These are phyloP conservation scores for Mycosarcoma maydis DNA, from an alignment of 1,284 basidiomycete species.

Conservation along the genomic window DNA sequence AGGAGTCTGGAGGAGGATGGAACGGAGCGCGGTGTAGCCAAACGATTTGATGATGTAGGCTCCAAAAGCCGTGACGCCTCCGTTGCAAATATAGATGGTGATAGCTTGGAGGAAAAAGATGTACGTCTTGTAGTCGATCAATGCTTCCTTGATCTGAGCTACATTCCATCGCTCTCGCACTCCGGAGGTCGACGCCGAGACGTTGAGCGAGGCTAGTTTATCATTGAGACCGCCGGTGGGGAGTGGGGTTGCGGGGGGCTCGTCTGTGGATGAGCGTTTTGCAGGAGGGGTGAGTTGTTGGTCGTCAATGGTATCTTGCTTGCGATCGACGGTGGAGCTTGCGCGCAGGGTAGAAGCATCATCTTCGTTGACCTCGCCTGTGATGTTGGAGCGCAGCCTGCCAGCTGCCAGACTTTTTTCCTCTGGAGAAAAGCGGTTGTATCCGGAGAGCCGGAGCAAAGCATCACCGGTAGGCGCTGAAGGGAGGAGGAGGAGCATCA, in stretches of 20 bases:
- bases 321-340: conserved; percentile 12
- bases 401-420: conserved; percentile 62
- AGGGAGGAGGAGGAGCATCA: conserved; percentile 69
- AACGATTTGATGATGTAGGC: conserved; percentile 69
- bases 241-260: conserved; percentile 5
- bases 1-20: conserved; percentile 68
- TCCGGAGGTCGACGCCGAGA: conserved; percentile 36
- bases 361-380: conserved; percentile 65
- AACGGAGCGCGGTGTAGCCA: conserved; percentile 69
- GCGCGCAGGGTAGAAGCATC: conserved; percentile 28
- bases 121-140: conserved; percentile 69
- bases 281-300: background rate
- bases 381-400: conserved; percentile 66
- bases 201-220: conserved; percentile 33
- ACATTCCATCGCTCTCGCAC: conserved; percentile 60
- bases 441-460: conserved; percentile 41
- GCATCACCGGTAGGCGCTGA: conserved; percentile 67
- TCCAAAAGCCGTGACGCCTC: conserved; percentile 69
- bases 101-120: conserved; percentile 69
- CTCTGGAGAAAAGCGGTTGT: conserved; percentile 49
- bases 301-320: conserved; percentile 14
- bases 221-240: conserved; percentile 35
- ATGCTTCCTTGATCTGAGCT: conserved; percentile 68
- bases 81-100: conserved; percentile 68
- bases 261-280: background rate